These are phyloP conservation scores for Ballota nigra DNA, from an alignment of 257 asterid species.

Conservation along the genomic window DNA sequence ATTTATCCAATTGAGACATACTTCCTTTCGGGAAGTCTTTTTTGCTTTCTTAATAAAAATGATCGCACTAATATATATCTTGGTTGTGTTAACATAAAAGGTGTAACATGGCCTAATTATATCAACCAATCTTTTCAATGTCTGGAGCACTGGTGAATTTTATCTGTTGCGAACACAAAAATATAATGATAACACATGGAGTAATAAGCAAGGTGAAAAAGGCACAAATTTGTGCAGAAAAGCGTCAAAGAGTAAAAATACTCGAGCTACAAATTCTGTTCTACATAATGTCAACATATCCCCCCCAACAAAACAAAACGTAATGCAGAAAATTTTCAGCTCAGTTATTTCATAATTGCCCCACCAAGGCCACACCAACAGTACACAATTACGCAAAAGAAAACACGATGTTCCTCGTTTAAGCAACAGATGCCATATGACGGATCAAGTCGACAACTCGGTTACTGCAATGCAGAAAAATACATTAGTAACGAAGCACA, in stretches of 20 bases:
- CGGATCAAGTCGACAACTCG: conserved; percentile 58
- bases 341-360: conserved; percentile 21
- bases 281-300: neutral
- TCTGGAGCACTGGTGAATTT: too few relatives aligned
- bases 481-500: neutral
- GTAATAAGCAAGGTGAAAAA: neutral
- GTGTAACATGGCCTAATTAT: too few relatives aligned
- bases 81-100: too few relatives aligned
- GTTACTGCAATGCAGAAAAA: conserved; percentile 36
- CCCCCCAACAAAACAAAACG: neutral
- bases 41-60: too few relatives aligned
- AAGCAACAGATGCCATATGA: conserved; percentile 46
- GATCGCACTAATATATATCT: too few relatives aligned
- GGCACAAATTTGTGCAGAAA: neutral
- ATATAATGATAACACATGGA: neutral
- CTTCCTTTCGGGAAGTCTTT: too few relatives aligned
- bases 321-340: conserved; percentile 10
- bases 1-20: too few relatives aligned
- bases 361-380: neutral
- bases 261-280: conserved; percentile 10
- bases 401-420: neutral
- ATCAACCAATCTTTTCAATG: too few relatives aligned
- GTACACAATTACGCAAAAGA: neutral
- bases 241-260: neutral
- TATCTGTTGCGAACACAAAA: neutral